Base-by-base conservation (phyloP, 2,329 filamentous ascomycete species). In the Diplodia sapinea region DNA sequence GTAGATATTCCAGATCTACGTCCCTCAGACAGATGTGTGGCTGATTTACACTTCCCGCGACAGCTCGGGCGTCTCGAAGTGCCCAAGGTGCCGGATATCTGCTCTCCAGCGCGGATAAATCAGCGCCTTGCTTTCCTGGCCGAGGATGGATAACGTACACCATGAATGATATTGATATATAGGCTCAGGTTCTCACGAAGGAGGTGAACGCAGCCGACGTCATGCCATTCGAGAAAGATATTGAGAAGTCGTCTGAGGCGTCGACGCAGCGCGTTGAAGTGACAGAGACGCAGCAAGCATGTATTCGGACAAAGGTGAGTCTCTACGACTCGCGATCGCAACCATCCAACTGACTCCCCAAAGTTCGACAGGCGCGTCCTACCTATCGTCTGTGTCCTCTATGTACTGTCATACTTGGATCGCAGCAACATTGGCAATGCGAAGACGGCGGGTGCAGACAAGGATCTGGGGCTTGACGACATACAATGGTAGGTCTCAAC, bases 401-500 rank as follows among this genome's bases (percentile, higher is more conserved):
- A 76, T 63, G 69, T 77, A 9, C 69, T 77, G 2, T 72, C 72
- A 9, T 77, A 67, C 31, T 57, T 71, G 70, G 73, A 75, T 57
- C 71, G 73, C 29, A 72, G 72, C 12, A 74, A 74, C 38, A 74
- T 75, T 65, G 73, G 70, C 31, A 88, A 86, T 82, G 80, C 73
- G 65, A 75, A 75, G 38, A 73, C 79, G 11, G 74, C 76, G 20
- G 73, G 74, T 23, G 71, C 76, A 52, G 72, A 69, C 20, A 65
- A 31, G 11, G 70, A 73, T 29, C 66, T 73, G 5, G 67, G 71
- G 1, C 68, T 77, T 20, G 70, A 43, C n/a, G 87, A 85, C 1
- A 86, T 88, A 51, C 80, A 89, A 69, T 90, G 89, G 68, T 59
- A 26, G 17, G 54, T 67, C 31, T 33, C 31, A 3, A 8, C 15